Evolutionary conservation across 1,284 basidiomycete species (phyloP), one percentile per base, ranked within the genome.

Genomic region (Xerocomus subilludens): DNA sequence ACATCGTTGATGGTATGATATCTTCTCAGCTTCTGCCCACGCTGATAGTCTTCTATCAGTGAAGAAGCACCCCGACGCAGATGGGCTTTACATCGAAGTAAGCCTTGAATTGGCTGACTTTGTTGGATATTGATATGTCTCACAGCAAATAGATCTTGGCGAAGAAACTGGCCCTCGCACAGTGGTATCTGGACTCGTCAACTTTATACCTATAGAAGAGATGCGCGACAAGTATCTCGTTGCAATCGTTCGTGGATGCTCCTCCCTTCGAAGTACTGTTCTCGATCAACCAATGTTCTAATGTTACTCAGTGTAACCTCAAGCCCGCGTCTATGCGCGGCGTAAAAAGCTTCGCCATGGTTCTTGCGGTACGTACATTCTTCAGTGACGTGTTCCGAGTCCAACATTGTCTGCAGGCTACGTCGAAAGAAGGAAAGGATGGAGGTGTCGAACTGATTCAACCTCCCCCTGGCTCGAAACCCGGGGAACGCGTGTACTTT

Each of bases 291-390:
- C 55, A 49, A 13, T 73, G 47, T 56, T 59, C 45, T 64, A 67
- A 64, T 69, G 7, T 74, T 18, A 25, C 45, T 10, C 73, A 94
- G 93, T 96, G 96, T 85, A 98, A 98, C 84, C 86, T 99, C 74
- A 98, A 99, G 85, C 97, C 97, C 11, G 97, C 94, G 27, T 94
- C 89, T 78, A 98, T 99, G 97, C 92, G 97, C 72, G 97, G 97
- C 10, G 91, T 98, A 78, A 98, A 98, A 87, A 97, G 96, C 76
- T 97, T 94, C 80, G 97, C 96, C 38, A 98, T 99, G 97, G 94
- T 99, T 47, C 92, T 99, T 77, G 95, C 93, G 80, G 96, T 96
- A 84, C 64, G 93, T 83, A 6, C 5, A 59, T 47, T 67, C 33
- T 49, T 27, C 21, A 35, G 45, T 30, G 49, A 51, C 42, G 25